A percentile compares a stretch with the other conserved stretches of the same genome.
phyloP scores from a whole-genome alignment of 2,329 filamentous ascomycete genomes.

The Aureobasidium lini region DNA sequence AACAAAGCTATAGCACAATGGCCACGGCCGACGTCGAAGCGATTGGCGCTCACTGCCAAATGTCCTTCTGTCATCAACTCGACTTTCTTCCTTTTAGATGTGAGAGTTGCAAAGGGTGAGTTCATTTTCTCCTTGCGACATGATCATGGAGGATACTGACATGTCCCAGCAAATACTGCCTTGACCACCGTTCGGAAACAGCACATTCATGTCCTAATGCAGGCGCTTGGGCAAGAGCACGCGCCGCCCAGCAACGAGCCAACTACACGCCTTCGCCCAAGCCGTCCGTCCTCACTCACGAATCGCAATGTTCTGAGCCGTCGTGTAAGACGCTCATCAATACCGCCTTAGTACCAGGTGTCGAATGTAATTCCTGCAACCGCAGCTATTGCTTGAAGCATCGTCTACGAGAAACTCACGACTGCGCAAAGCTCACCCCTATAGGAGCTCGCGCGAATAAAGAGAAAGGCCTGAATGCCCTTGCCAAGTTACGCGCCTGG shows the following conservation, averaged over 20 bases:
- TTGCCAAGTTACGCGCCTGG: conserved; percentile 74
- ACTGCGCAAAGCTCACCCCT: conserved; percentile 68
- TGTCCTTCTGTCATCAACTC: conserved; percentile 84
- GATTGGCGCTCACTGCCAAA: conserved; percentile 86
- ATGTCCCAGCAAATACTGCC: conserved; percentile 55
- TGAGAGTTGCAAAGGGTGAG: conserved; percentile 66
- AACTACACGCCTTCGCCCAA: conserved; percentile 33
- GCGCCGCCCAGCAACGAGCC: conserved; percentile 32
- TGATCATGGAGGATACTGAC: not conserved
- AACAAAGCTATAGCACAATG: conserved; percentile 60
- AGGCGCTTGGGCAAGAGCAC: conserved; percentile 52
- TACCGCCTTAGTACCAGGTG: conserved; percentile 58
- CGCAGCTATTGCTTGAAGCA: conserved; percentile 72
- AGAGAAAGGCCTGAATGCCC: conserved; percentile 64
- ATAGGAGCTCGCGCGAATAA: conserved; percentile 47
- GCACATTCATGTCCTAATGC: conserved; percentile 62
- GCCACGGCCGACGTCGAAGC: conserved; percentile 70
- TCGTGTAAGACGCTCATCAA: conserved; percentile 65
- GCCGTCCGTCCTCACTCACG: conserved; percentile 50
- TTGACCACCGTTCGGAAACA: conserved; percentile 84
- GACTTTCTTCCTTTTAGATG: conserved; percentile 95
- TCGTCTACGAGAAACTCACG: conserved; percentile 70
- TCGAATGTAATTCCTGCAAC: conserved; percentile 65
- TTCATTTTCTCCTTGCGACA: not conserved
- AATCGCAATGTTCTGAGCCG: conserved; percentile 61